Conservation (phyloP, 805 yeast genomes). For the Phaffomyces antillensis region DNA sequence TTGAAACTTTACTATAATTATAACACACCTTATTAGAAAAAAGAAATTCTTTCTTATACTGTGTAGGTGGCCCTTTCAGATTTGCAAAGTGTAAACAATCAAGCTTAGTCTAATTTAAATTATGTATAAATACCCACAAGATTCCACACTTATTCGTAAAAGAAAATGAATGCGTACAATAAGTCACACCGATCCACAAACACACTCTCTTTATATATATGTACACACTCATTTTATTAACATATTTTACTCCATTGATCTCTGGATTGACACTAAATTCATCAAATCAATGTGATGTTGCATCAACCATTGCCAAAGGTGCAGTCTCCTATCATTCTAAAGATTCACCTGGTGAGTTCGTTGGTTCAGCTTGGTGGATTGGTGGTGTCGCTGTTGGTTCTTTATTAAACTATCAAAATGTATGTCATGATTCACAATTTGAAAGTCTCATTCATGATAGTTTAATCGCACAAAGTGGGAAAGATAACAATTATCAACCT, state of each 20-base stretch:
- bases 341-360: conserved; percentile 46
- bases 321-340: conserved; percentile 66
- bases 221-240: neutral
- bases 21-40: no score
- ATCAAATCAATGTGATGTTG: conserved; percentile 33
- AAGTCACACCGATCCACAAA: no score
- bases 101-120: no score
- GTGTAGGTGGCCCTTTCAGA: no score
- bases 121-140: no score
- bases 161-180: no score
- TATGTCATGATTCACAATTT: conserved; percentile 62
- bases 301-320: conserved; percentile 52
- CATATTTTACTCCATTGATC: neutral
- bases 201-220: no score
- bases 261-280: conserved; percentile 8
- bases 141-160: no score
- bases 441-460: conserved; percentile 52
- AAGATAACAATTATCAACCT: conserved; percentile 51
- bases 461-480: conserved; percentile 32
- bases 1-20: no score
- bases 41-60: no score
- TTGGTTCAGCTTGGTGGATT: conserved; percentile 81
- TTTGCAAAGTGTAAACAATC: no score
- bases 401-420: conserved; percentile 64
- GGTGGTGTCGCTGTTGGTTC: conserved; percentile 74